Evolutionary conservation across 139 green algal genomes (phyloP), one percentile per base, ranked within the genome.

Genomic region (Astrephomene gubernaculifera): DNA sequence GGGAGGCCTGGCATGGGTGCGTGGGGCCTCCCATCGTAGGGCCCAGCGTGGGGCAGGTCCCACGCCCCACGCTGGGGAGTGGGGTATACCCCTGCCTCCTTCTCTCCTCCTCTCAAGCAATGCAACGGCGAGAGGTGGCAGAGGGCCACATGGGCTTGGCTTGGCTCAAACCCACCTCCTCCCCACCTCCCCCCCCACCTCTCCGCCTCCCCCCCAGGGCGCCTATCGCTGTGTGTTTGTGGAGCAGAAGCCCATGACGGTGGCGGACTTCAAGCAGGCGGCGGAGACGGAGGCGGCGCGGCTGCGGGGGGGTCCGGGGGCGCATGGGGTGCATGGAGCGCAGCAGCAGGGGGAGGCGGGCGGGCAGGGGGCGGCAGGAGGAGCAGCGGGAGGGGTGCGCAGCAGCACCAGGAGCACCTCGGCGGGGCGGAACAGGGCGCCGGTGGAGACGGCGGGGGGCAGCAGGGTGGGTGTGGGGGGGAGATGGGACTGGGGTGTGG

Each of bases 161-260:
- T n/a, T n/a, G n/a, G n/a, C 49, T 17, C 17, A 17, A 57, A 57
- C 49, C 49, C 49, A 57, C 49, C 17, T 17, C 14, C 49, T 57
- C 9, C 65, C 65, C 8, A 19, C 4, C n/a, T 10, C 35, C 29
- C 71, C n/a, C 71, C 49, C 10, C 8, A 57, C 43, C 69, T 31
- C 38, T 19, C 65, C 9, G 39, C 43, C 71, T 43, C 44, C 69
- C 41, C 10, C 27, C 39, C 76, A 83, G 76, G 76, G 76, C 35
- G 73, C 65, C 14, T 71, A 61, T 71, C 81, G 87, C 38, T 94
- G 89, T 72, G 64, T 94, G 29, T 81, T 94, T 17, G 84, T 92
- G 75, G 92, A 94, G 89, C 79, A 93, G 61, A 92, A 92, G 86
- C 25, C 61, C n/a, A 79, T 92, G 71, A 90, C 53, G 4, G 92